Evolutionary conservation across 306 rosid genomes (phyloP).

Genomic region (Rosa multiflora): DNA sequence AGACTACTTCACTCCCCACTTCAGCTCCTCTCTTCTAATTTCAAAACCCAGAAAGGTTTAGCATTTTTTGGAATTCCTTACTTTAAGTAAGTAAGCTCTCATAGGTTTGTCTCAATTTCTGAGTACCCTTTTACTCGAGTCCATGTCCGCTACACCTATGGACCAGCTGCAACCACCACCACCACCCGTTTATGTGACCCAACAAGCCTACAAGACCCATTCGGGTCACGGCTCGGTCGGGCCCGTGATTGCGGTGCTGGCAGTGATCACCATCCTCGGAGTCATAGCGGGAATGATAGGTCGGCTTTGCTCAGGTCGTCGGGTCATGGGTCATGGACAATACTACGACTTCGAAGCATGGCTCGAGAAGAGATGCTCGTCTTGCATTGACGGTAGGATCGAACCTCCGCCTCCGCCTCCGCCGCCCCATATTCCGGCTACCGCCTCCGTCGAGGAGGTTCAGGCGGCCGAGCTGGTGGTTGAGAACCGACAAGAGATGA

Average conservation of each 20-base stretch:
- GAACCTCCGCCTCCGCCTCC: conserved; percentile 43
- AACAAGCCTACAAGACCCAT: conserved; percentile 52
- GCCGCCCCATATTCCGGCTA: conserved; percentile 3
- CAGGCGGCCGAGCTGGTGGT: conserved; percentile 20
- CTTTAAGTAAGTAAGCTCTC: too few species aligned
- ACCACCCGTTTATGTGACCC: conserved; percentile 42
- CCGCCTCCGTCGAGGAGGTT: background rate
- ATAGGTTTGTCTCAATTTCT: background rate
- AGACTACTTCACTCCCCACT: background rate
- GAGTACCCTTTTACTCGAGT: background rate
- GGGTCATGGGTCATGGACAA: conserved; percentile 61
- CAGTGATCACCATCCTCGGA: conserved; percentile 66
- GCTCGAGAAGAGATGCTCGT: conserved; percentile 76
- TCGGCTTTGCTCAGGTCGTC: conserved; percentile 79
- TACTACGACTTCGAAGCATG: conserved; percentile 73
- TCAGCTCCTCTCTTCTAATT: conserved; percentile 4
- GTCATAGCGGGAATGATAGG: conserved; percentile 80
- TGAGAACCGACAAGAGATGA: conserved; percentile 41
- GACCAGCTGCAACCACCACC: conserved; percentile 50
- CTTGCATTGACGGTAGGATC: conserved; percentile 69
- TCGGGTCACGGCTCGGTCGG: conserved; percentile 70
- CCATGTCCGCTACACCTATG: conserved; percentile 14
- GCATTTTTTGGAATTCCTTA: background rate
- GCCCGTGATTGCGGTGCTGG: conserved; percentile 73
- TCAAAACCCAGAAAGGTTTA: background rate